Conservation (phyloP, 2,329 filamentous ascomycete genomes). For the Phialophora chinensis region DNA sequence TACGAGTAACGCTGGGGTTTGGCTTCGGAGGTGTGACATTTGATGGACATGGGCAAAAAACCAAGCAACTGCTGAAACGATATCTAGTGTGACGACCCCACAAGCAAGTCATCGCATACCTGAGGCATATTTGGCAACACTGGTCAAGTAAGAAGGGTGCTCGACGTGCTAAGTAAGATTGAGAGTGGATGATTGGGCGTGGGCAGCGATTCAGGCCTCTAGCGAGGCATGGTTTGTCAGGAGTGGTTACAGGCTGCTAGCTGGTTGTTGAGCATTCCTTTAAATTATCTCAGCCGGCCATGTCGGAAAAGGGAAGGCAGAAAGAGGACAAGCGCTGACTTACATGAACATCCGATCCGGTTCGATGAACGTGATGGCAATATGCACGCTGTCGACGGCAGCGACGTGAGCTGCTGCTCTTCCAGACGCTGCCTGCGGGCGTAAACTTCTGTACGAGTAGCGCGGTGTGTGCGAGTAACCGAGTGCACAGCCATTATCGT, state of each 20-base stretch:
- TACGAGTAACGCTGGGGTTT: not conserved
- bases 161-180: conserved; percentile 25
- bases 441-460: not conserved
- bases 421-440: conserved; percentile 2
- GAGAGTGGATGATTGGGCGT: conserved; percentile 21
- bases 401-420: not conserved
- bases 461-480: not conserved
- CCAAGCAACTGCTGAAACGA: conserved; percentile 27
- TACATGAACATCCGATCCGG: conserved; percentile 1
- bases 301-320: conserved; percentile 20
- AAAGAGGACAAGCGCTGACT: conserved; percentile 29
- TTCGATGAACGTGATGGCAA: not conserved
- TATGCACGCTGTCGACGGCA: conserved; percentile 11
- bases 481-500: conserved; percentile 4
- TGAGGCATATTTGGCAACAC: conserved; percentile 23
- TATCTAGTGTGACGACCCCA: conserved; percentile 24
- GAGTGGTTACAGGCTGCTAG: conserved; percentile 16
- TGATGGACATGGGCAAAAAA: conserved; percentile 1
- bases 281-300: conserved; percentile 22
- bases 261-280: conserved; percentile 9
- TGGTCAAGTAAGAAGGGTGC: conserved; percentile 11
- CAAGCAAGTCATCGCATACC: conserved; percentile 5
- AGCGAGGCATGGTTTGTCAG: conserved; percentile 23
- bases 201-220: conserved; percentile 5
- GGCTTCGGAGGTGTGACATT: not conserved